Evolutionary conservation across 768 basidiomycete genomes (phyloP).

Genomic region (Exidia glandulosa): DNA sequence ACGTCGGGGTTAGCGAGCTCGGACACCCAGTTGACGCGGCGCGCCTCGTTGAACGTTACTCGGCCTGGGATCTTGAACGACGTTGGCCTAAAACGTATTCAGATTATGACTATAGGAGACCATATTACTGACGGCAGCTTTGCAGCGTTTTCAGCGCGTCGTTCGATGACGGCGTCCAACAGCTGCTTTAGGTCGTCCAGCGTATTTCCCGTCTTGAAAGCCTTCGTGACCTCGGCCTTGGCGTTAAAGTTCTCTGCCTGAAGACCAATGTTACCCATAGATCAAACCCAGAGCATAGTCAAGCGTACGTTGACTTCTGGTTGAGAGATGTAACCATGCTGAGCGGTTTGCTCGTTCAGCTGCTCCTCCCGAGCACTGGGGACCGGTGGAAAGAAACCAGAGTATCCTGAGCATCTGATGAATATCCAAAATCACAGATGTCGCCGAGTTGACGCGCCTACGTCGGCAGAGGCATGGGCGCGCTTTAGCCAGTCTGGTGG

Average conservation of each 20-base stretch:
- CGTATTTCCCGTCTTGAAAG: constrained; percentile 39
- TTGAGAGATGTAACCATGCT: constrained; percentile 48
- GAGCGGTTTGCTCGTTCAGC: constrained; percentile 51
- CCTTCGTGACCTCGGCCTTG: constrained; percentile 39
- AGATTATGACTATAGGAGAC: not conserved
- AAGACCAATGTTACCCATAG: not conserved
- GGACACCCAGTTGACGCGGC: constrained; percentile 72
- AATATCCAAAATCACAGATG: not conserved
- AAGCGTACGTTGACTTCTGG: constrained; percentile 48
- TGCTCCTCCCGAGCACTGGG: constrained; percentile 67
- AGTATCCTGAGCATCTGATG: constrained; percentile 42
- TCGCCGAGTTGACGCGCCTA: constrained; percentile 35
- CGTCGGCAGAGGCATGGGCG: constrained; percentile 53
- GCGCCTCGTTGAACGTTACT: constrained; percentile 69
- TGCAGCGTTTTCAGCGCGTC: constrained; percentile 45
- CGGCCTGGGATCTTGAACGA: constrained; percentile 74
- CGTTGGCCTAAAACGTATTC: constrained; percentile 33
- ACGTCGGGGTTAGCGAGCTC: constrained; percentile 74
- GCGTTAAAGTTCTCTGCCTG: constrained; percentile 59
- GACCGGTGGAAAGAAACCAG: constrained; percentile 65
- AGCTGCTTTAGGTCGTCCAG: constrained; percentile 46
- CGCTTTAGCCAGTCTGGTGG: constrained; percentile 69
- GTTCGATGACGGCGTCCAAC: constrained; percentile 64
- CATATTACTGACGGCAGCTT: constrained; percentile 40
- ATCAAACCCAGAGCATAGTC: not conserved